These are phyloP conservation scores for Kluyveromyces sp. DNA, from an alignment of 1,139 yeast genomes.

Conservation along the genomic window DNA sequence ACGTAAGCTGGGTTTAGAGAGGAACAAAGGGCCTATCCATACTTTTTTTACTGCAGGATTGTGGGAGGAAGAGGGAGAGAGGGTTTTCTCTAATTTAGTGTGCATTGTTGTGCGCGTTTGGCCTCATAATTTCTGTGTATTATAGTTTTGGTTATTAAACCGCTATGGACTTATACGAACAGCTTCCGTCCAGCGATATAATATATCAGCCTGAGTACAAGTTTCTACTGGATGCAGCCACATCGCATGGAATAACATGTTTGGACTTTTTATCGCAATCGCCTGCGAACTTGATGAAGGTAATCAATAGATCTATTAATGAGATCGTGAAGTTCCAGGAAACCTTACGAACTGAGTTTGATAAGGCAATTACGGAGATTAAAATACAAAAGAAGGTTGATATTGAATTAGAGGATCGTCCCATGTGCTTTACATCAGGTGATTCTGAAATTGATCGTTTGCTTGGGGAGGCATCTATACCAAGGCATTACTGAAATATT, in stretches of 20 bases:
- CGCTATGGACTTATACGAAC: conserved; percentile 35
- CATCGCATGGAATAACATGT: conserved; percentile 29
- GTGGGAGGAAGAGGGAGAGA: too few species aligned
- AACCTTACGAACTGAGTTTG: conserved; percentile 25
- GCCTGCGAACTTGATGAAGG: conserved; percentile 36
- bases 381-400: conserved; percentile 6
- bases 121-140: not conserved
- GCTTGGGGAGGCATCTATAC: conserved; percentile 64
- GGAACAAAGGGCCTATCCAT: too few species aligned
- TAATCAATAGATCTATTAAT: conserved; percentile 39
- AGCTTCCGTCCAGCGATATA: conserved; percentile 29
- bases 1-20: too few species aligned
- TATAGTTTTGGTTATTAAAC: not conserved
- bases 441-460: conserved; percentile 46
- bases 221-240: conserved; percentile 23
- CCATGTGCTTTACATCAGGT: conserved; percentile 47
- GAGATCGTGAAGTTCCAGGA: conserved; percentile 41
- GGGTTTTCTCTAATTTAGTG: too few species aligned
- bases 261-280: conserved; percentile 37
- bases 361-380: conserved; percentile 12
- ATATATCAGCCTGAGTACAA: conserved; percentile 28
- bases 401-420: not conserved
- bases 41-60: too few species aligned
- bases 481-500: conserved; percentile 68
- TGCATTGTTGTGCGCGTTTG: too few species aligned